Conservation (phyloP, 2,329 filamentous ascomycete genomes). For the Penicillium brasilianum region DNA sequence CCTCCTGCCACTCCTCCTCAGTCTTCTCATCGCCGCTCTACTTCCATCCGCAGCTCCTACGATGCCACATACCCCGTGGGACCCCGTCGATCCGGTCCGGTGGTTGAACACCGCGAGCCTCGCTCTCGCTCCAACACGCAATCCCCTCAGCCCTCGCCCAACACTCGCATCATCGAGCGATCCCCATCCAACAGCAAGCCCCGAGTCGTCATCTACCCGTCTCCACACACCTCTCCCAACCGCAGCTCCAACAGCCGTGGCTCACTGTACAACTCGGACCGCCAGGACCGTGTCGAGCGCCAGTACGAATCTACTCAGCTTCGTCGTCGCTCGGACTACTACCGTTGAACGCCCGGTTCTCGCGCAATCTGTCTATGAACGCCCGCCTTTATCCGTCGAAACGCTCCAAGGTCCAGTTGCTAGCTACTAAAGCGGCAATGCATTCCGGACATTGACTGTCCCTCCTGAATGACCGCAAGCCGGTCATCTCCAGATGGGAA, state of each 20-base stretch:
- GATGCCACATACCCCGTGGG: slow-evolving; percentile 40
- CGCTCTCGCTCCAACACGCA: slow-evolving; percentile 26
- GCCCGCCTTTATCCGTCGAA: not conserved
- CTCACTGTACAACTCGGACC: slow-evolving; percentile 43
- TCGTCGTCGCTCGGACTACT: slow-evolving; percentile 38
- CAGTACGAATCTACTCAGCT: slow-evolving; percentile 37
- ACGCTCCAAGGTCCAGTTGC: not conserved
- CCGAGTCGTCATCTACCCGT: slow-evolving; percentile 44
- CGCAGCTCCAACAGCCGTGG: slow-evolving; percentile 44
- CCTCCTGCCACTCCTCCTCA: slow-evolving; percentile 11
- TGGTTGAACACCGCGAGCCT: slow-evolving; percentile 21
- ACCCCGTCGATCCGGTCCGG: slow-evolving; percentile 31
- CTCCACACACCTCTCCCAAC: slow-evolving; percentile 39
- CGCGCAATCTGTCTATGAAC: not conserved
- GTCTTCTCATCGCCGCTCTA: not conserved
- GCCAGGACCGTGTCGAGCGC: slow-evolving; percentile 41
- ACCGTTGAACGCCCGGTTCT: slow-evolving; percentile 30
- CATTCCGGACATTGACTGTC: slow-evolving; percentile 14
- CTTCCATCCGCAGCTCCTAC: slow-evolving; percentile 35
- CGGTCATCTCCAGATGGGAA: slow-evolving; percentile 16
- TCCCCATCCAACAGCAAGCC: slow-evolving; percentile 30
- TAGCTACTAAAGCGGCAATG: slow-evolving; percentile 14
- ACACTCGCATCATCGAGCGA: slow-evolving; percentile 27
- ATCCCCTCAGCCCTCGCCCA: slow-evolving; percentile 13
- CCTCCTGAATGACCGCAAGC: slow-evolving; percentile 11